Conservation (phyloP, 495 filamentous ascomycete genomes). For the Annulohypoxylon stygium region DNA sequence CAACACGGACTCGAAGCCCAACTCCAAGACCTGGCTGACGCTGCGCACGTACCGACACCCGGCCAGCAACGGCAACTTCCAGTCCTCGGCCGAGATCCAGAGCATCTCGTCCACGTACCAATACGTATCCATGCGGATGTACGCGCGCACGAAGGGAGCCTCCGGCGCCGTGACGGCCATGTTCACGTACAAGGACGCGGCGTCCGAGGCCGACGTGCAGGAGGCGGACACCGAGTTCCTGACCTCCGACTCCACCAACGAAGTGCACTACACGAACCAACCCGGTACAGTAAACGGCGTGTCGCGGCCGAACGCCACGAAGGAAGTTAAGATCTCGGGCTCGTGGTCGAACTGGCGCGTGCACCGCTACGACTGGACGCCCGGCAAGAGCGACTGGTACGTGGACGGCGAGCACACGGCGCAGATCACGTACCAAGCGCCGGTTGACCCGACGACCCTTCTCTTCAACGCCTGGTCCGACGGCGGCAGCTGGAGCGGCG, state of each 20-base stretch:
- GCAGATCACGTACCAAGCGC: constrained; percentile 71
- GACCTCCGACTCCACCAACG: constrained; percentile 65
- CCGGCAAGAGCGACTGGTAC: constrained; percentile 72
- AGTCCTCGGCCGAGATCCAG: constrained; percentile 72
- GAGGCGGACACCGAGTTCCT: constrained; percentile 84
- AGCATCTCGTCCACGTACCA: constrained; percentile 64
- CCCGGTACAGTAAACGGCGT: constrained; percentile 64
- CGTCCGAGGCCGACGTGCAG: constrained; percentile 61
- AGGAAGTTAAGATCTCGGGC: constrained; percentile 52
- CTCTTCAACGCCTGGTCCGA: constrained; percentile 83
- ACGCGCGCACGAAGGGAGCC: constrained; percentile 63
- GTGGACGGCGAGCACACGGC: constrained; percentile 69
- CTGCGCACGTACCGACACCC: constrained; percentile 65
- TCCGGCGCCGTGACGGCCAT: constrained; percentile 74
- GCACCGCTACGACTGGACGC: constrained; percentile 79
- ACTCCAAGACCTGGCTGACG: constrained; percentile 61
- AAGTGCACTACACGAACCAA: constrained; percentile 81
- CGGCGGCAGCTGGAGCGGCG: constrained; percentile 78
- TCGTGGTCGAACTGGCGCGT: constrained; percentile 75
- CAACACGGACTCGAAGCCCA: constrained; percentile 50
- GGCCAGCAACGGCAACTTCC: constrained; percentile 44
- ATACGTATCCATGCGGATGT: constrained; percentile 72
- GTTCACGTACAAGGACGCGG: constrained; percentile 70
- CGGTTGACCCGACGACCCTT: constrained; percentile 67
- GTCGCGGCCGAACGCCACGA: constrained; percentile 56